Percentiles rank a stretch among this genome's conserved stretches.
phyloP scores from a whole-genome alignment of 164 flowering plant species.

The grape (Vitis vinifera) region ASM3070453v1 NC_081820.1:4362001-4362500 shows the following conservation, averaged over 20 bases:
- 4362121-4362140: constrained; percentile 60
- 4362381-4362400: too few relatives aligned
- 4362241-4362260: constrained; percentile 23
- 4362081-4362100: constrained; percentile 4
- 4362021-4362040: constrained; percentile 43
- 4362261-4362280: not conserved
- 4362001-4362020: constrained; percentile 90
- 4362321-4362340: too few relatives aligned
- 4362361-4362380: too few relatives aligned
- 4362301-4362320: too few relatives aligned
- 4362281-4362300: not conserved
- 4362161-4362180: constrained; percentile 59
- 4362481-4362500: too few relatives aligned
- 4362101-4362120: constrained; percentile 67
- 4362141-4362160: constrained; percentile 66
- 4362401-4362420: too few relatives aligned
- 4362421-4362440: too few relatives aligned
- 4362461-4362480: too few relatives aligned
- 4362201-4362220: constrained; percentile 81
- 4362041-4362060: not conserved
- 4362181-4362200: constrained; percentile 78
- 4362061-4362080: not conserved
- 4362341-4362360: too few relatives aligned
- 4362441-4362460: too few relatives aligned
- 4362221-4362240: constrained; percentile 75